phyloP scores from a whole-genome alignment of 192 early-diverging fungal species.

The Backusella psychrophila region DNA sequence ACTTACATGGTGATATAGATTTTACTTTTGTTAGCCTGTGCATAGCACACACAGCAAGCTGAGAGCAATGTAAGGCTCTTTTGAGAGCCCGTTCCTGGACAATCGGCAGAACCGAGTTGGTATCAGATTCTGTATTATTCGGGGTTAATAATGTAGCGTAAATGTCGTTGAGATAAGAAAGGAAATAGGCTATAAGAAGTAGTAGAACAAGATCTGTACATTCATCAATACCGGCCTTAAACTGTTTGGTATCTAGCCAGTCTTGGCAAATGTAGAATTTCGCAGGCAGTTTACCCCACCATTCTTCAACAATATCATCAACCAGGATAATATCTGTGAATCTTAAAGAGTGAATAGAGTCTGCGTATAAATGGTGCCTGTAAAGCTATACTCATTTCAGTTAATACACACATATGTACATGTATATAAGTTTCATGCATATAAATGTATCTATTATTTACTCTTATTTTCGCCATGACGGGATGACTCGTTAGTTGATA shows the following conservation, averaged over 20 bases:
- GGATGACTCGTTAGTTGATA: neutral
- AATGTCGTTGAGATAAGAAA: neutral
- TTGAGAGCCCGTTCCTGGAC: neutral
- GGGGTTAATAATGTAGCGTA: neutral
- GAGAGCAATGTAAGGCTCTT: neutral
- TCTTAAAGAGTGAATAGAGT: neutral
- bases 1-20: slow-evolving; percentile 1
- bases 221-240: neutral
- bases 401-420: neutral
- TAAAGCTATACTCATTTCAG: neutral
- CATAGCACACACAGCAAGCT: neutral
- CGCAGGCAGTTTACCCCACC: neutral
- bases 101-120: neutral
- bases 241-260: neutral
- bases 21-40: neutral
- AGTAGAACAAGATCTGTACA: neutral
- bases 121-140: neutral
- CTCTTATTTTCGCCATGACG: neutral
- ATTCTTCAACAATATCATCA: neutral
- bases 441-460: neutral
- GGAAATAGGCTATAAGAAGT: neutral
- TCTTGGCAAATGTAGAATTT: neutral
- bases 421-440: neutral
- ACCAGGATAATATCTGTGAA: neutral
- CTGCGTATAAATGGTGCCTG: neutral